Evolutionary conservation across 805 yeast genomes (phyloP), one percentile per base, ranked within the genome.

Genomic region (Henningerozyma blattae): DNA sequence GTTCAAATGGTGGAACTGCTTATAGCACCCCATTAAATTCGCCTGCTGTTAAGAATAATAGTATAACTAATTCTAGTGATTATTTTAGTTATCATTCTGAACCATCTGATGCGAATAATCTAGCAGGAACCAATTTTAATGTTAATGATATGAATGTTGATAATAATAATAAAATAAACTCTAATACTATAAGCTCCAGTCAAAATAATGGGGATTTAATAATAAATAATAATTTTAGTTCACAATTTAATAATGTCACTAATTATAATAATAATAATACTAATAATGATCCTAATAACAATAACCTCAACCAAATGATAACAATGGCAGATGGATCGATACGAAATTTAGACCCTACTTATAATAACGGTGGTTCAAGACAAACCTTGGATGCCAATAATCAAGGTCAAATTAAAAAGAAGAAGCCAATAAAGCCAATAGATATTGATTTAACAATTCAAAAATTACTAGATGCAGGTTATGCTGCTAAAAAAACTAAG

Each of bases 381-480:
- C n/a, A n/a, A n/a, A n/a, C n/a, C n/a, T n/a, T n/a, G n/a, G n/a
- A n/a, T n/a, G n/a, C n/a, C n/a, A n/a, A n/a, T n/a, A n/a, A n/a
- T n/a, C n/a, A n/a, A n/a, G 28, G 19, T 18, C 28, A 17, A 8
- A 18, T 29, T 14, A 42, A 36, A 28, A 39, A 42, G 33, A 57
- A 44, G 38, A 60, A 42, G 35, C 39, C 31, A 13, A 39, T 43
- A 14, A 58, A 49, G 29, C 56, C 61, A 4, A 37, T 64, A 15
- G 76, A 87, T 53, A 69, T 91, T 30, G 98, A 91, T 58, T 93
- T 84, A 50, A 65, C 84, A 32, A 91, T 91, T 40, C 96, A 87
- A 61, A 66, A 94, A 46, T 67, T 91, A 42, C 66, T 91, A 42
- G 97, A 91, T 60, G 95, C 95, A 1, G 99, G 97, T 8, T 91